Evolutionary conservation across 371 early-diverging fungal species (phyloP), one percentile per base, ranked within the genome.

Genomic region (Haplosporangium sp.): DNA sequence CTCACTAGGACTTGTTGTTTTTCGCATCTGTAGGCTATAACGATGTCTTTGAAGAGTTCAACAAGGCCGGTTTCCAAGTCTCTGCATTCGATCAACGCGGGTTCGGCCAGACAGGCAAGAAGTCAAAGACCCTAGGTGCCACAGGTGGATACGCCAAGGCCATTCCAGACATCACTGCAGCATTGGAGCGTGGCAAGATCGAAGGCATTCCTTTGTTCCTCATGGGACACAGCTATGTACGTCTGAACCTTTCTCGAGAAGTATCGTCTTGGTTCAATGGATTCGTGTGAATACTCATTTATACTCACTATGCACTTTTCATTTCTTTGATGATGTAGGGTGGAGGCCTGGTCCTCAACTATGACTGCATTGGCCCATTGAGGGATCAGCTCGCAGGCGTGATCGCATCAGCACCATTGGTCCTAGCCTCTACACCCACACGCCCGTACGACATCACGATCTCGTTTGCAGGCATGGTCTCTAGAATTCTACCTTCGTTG

Each of bases 151-250:
- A 87, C 69, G 63, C 13, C 14, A 61, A 70, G 54, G 73, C 70
- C 11, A 69, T 75, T 29, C 73, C 70, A n/a, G 90, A 91, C 59
- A 86, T 91, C 47, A 86, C 89, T 58, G 79, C 83, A n/a, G 85
- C 87, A 29, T 55, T 91, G 18, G 29, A 83, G 29, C 81, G 83
- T 2, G 64, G 66, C 9, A 74, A 88, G 48, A 60, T 81, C 14
- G 62, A 80, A 16, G 82, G 81, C 23, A 46, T 83, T 6, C 90
- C 91, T 6, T 73, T 87, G 38, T 85, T 91, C 55, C 61, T 92
- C 14, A 85, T 90, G 82, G 92, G 91, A 6, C 91, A 91, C 58
- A 86, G 87, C 50, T 89, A 89, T 85, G 88, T 88, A 85, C 62
- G 74, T 43, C 37, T 18, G 41, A 16, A 23, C 13, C 13, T 14